Evolutionary conservation across 176 grass and related monocot genomes (phyloP).

Genomic region (Luzula sylvatica): DNA sequence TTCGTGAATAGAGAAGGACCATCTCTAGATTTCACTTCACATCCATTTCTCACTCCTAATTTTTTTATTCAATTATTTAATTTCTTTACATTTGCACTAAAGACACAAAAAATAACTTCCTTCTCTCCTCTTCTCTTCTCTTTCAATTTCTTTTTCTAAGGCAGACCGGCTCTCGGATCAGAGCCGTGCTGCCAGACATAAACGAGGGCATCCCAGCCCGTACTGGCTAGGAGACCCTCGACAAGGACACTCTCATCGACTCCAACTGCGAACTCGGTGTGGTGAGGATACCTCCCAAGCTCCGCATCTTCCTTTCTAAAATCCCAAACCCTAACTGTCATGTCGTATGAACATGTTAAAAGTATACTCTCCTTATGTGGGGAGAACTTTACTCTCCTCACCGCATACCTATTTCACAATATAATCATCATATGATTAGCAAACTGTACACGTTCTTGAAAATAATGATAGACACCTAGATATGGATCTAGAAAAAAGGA

Average conservation of each 20-base stretch:
- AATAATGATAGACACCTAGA: too few species aligned
- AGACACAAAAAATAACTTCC: too few species aligned
- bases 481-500: too few species aligned
- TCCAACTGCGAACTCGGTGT: conserved; percentile 71
- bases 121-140: too few species aligned
- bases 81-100: too few species aligned
- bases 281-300: conserved; percentile 48
- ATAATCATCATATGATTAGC: not conserved
- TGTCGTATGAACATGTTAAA: conserved; percentile 85
- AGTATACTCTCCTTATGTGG: conserved; percentile 65
- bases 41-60: too few species aligned
- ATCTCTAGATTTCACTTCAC: too few species aligned
- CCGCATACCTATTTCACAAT: conserved; percentile 34
- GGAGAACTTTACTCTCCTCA: conserved; percentile 71
- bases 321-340: conserved; percentile 91
- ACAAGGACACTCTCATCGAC: conserved; percentile 84
- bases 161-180: conserved; percentile 43
- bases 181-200: conserved; percentile 70
- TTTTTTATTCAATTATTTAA: too few species aligned
- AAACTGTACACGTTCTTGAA: too few species aligned
- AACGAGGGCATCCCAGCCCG: conserved; percentile 76
- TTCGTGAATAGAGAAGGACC: too few species aligned
- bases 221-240: conserved; percentile 62
- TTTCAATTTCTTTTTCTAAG: not conserved
- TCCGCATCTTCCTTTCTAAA: conserved; percentile 63